Base-by-base conservation (phyloP, 805 yeast genomes). In the Kluyveromyces aestuarii region DNA sequence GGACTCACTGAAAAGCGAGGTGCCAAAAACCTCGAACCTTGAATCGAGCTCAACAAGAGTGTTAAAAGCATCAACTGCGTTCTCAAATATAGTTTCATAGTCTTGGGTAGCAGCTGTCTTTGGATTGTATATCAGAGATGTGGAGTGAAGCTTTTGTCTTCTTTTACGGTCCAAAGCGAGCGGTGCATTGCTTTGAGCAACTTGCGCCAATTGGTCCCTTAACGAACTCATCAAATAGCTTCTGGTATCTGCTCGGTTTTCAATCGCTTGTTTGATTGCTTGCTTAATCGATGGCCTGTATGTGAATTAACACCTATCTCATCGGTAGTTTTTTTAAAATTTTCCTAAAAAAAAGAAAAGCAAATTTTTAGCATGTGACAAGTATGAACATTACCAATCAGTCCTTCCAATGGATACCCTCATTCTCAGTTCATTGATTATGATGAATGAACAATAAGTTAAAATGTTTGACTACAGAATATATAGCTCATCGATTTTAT, bases 21-120 rank as follows among this genome's bases (percentile, higher is more conserved):
- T 72, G 55, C 75, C 76, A 64, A 91, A 93, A 54, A 75, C 76
- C 2, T 72, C 63, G 65, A 93, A 91, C 47, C 91, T 75, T n/a
- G 77, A 72, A 60, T 93, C 97, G 27, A 91, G 66, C 17, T 76
- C 71, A 41, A 76, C 77, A 46, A 93, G 72, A 56, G 86, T 90
- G 30, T 78, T 80, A 41, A 90, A 72, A 0, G 95, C 96, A 49
- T 85, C 93, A 7, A 77, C 58, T 2, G 93, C 84, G 48, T 78
- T 78, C 46, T 81, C 77, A 60, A 75, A 85, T 50, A 93, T 81
- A 41, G 83, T 74, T 56, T 89, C 96, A 60, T 79, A 90, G 64
- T 93, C 99, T 70, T 93, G 98, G 36, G 90, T 78, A n/a, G 95
- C 87, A 16, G 99, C 99, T 52, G 80, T 81, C 58, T 83, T 81